Conservation (phyloP, 495 filamentous ascomycete species). For the Beverwykella pulmonaria region DNA sequence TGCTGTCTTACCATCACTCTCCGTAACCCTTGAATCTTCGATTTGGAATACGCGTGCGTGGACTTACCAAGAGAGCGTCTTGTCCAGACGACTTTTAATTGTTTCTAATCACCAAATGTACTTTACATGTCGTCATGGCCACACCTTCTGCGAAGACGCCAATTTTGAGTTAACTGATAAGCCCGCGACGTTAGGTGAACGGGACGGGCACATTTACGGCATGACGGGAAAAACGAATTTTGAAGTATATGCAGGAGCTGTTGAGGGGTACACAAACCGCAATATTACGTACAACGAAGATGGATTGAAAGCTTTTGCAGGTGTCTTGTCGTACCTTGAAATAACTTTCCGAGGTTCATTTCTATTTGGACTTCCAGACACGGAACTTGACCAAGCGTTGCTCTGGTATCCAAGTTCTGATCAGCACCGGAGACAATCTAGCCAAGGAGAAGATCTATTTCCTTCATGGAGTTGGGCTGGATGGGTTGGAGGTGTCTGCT, state of each 20-base stretch:
- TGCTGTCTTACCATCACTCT: not conserved
- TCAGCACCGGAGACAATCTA: no score
- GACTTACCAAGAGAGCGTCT: constrained; percentile 12
- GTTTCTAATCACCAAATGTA: not conserved
- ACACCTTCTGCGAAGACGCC: no score
- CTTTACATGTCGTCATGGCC: not conserved
- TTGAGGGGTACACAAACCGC: not conserved
- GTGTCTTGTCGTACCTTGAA: not conserved
- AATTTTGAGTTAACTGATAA: no score
- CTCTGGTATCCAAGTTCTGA: not conserved
- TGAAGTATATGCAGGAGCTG: not conserved
- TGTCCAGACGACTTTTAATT: not conserved
- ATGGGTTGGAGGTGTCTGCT: no score
- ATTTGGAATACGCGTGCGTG: constrained; percentile 3
- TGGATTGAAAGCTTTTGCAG: constrained; percentile 3
- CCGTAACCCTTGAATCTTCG: not conserved
- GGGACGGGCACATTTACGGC: no score
- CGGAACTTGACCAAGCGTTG: constrained; percentile 3
- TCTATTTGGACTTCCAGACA: constrained; percentile 10
- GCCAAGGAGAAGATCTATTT: no score
- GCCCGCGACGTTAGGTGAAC: no score
- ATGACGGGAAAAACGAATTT: not conserved
- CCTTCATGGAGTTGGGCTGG: no score
- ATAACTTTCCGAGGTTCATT: not conserved
- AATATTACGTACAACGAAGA: not conserved